phyloP scores from a whole-genome alignment of 164 flowering plant species.

The Dillenia turbinata region DNA sequence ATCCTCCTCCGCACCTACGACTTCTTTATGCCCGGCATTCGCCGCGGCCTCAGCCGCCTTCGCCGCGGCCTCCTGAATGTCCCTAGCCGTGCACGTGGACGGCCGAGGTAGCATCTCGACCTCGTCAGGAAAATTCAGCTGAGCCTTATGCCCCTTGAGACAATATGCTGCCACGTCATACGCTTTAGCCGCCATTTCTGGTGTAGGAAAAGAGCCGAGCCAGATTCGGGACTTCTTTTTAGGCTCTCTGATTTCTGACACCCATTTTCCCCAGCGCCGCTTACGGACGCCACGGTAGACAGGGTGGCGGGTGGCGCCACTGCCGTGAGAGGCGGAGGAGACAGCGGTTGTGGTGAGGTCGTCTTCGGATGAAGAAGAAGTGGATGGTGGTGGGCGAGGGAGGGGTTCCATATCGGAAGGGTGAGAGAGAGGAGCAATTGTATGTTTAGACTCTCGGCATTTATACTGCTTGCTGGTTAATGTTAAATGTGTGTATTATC shows the following conservation, averaged over 20 bases:
- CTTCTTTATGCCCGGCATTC: conserved; percentile 5
- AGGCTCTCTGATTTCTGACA: conserved; percentile 75
- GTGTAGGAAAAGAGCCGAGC: conserved; percentile 67
- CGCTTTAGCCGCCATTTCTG: conserved; percentile 83
- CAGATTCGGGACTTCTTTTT: conserved; percentile 68
- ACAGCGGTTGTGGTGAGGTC: not conserved
- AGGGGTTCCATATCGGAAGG: no score
- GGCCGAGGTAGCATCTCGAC: conserved; percentile 53
- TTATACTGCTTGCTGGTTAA: no score
- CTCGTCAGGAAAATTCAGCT: conserved; percentile 64
- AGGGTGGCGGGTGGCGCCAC: conserved; percentile 46
- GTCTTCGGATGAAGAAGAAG: not conserved
- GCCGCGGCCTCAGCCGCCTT: conserved; percentile 36
- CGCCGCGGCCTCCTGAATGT: conserved; percentile 66
- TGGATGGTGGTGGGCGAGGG: conserved; percentile 5
- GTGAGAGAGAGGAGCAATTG: no score
- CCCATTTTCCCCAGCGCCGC: conserved; percentile 83
- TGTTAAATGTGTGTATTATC: no score
- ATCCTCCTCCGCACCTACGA: conserved; percentile 13
- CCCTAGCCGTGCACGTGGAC: conserved; percentile 41
- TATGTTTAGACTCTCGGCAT: no score
- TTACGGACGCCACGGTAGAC: conserved; percentile 62
- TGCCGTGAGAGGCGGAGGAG: not conserved
- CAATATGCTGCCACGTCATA: conserved; percentile 68
- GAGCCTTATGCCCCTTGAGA: conserved; percentile 50